phyloP scores from a whole-genome alignment of 495 filamentous ascomycete genomes.

The Penicillium bovifimosum region DNA sequence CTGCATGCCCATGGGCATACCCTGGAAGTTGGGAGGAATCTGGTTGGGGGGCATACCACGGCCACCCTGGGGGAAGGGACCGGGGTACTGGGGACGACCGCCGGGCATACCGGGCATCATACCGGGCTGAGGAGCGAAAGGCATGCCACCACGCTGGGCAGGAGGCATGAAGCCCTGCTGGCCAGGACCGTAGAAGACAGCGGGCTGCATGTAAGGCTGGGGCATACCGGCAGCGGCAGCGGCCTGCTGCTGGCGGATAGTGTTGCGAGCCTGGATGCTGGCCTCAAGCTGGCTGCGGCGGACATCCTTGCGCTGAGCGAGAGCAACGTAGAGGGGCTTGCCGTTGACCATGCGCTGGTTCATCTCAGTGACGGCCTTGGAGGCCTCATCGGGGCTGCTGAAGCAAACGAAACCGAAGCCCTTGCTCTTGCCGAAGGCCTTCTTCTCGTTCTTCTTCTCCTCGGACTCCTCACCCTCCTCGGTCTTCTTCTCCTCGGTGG shows the following conservation, averaged over 20 bases:
- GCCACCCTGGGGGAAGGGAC: slow-evolving; percentile 73
- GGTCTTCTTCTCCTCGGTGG: slow-evolving; percentile 35
- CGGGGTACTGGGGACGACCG: slow-evolving; percentile 78
- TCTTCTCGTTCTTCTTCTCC: slow-evolving; percentile 62
- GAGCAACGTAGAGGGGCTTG: slow-evolving; percentile 96
- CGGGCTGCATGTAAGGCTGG: slow-evolving; percentile 76
- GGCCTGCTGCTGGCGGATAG: slow-evolving; percentile 95
- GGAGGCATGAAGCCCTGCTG: slow-evolving; percentile 78
- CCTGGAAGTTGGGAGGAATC: slow-evolving; percentile 77
- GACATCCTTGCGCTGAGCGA: slow-evolving; percentile 98
- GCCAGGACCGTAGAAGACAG: slow-evolving; percentile 82
- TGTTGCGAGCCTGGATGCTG: slow-evolving; percentile 98
- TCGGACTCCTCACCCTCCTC: slow-evolving; percentile 47
- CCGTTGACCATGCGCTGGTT: slow-evolving; percentile 97
- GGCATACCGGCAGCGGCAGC: slow-evolving; percentile 89
- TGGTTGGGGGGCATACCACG: slow-evolving; percentile 72
- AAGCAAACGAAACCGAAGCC: slow-evolving; percentile 99
- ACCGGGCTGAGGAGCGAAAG: slow-evolving; percentile 75
- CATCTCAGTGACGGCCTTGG: slow-evolving; percentile 98
- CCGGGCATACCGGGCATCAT: slow-evolving; percentile 80
- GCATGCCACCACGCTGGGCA: slow-evolving; percentile 70
- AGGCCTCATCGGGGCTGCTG: slow-evolving; percentile 96
- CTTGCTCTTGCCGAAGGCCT: slow-evolving; percentile 92
- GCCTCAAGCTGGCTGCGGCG: slow-evolving; percentile 98
- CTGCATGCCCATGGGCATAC: slow-evolving; percentile 73